phyloP scores from a whole-genome alignment of 2,329 filamentous ascomycete species.

The Aspergillus bombycis region DNA sequence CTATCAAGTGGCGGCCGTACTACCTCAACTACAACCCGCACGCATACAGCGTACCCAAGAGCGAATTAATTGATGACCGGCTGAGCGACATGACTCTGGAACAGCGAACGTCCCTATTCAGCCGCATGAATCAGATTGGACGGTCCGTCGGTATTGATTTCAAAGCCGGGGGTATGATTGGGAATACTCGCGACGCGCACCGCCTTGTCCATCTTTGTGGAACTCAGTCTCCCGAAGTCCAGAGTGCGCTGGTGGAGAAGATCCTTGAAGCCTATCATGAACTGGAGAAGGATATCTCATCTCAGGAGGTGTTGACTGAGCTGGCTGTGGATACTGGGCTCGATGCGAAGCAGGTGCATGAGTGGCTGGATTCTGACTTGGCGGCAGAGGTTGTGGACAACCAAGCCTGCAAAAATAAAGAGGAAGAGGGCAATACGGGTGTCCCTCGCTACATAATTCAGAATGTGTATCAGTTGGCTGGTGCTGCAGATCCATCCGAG shows the following conservation, averaged over 20 bases:
- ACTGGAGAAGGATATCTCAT: slow-evolving; percentile 35
- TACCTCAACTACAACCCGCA: slow-evolving; percentile 35
- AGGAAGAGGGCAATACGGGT: slow-evolving; percentile 10
- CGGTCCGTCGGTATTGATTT: slow-evolving; percentile 39
- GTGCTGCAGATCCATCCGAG: not conserved
- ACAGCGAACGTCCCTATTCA: slow-evolving; percentile 30
- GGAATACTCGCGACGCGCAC: slow-evolving; percentile 40
- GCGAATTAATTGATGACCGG: slow-evolving; percentile 21
- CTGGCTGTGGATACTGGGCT: slow-evolving; percentile 27
- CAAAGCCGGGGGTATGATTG: slow-evolving; percentile 36
- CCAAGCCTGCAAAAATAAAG: slow-evolving; percentile 33
- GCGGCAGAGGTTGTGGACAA: slow-evolving; percentile 40
- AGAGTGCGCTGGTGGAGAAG: slow-evolving; percentile 28
- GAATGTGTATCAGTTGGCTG: not conserved
- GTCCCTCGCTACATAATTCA: slow-evolving; percentile 15
- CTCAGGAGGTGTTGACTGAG: slow-evolving; percentile 22
- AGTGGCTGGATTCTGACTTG: slow-evolving; percentile 26
- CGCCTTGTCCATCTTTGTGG: slow-evolving; percentile 32
- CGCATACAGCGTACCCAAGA: slow-evolving; percentile 10
- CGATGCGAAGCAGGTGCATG: slow-evolving; percentile 14
- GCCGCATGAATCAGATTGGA: slow-evolving; percentile 28
- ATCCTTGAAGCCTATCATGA: slow-evolving; percentile 36
- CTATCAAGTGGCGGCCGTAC: slow-evolving; percentile 42
- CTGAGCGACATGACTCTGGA: slow-evolving; percentile 28
- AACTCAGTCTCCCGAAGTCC: slow-evolving; percentile 1